Evolutionary conservation across 202 grass and related monocot species (phyloP).

Genomic region (Zizania palustris): DNA sequence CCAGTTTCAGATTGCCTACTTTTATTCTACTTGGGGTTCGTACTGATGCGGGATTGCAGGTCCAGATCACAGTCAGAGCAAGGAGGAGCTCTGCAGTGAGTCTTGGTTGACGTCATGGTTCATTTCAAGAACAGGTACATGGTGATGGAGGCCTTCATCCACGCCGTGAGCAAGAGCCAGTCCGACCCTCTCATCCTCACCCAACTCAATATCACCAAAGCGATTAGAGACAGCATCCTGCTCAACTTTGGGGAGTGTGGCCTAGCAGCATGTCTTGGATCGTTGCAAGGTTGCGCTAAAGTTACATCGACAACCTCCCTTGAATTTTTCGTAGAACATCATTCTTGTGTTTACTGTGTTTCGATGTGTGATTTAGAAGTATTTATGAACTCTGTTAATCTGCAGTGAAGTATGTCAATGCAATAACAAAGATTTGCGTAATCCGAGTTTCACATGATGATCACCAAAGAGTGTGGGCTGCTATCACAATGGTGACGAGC

Average conservation of each 20-base stretch:
- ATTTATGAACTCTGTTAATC: conserved; percentile 3
- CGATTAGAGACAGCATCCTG: conserved; percentile 79
- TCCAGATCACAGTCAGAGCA: background rate
- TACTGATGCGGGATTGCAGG: background rate
- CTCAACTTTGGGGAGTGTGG: conserved; percentile 86
- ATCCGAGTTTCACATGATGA: conserved; percentile 64
- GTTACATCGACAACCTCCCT: conserved; percentile 7
- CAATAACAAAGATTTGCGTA: conserved; percentile 70
- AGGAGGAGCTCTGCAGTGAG: conserved; percentile 4
- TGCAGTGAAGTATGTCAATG: conserved; percentile 90
- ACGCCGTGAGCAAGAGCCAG: conserved; percentile 34
- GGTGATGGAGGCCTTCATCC: conserved; percentile 66
- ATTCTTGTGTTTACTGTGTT: background rate
- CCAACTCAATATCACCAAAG: conserved; percentile 58
- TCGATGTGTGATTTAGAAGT: background rate
- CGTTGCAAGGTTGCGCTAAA: conserved; percentile 66
- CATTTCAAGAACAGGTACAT: conserved; percentile 82
- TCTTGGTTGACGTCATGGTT: conserved; percentile 42
- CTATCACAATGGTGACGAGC: conserved; percentile 68
- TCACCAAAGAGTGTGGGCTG: conserved; percentile 72
- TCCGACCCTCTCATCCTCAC: conserved; percentile 52
- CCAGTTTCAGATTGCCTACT: no score
- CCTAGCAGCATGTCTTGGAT: conserved; percentile 65
- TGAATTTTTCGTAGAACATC: background rate
- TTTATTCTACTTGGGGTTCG: no score